Base-by-base conservation (phyloP, 257 asterid species). In the Knoxia roxburghii region DNA sequence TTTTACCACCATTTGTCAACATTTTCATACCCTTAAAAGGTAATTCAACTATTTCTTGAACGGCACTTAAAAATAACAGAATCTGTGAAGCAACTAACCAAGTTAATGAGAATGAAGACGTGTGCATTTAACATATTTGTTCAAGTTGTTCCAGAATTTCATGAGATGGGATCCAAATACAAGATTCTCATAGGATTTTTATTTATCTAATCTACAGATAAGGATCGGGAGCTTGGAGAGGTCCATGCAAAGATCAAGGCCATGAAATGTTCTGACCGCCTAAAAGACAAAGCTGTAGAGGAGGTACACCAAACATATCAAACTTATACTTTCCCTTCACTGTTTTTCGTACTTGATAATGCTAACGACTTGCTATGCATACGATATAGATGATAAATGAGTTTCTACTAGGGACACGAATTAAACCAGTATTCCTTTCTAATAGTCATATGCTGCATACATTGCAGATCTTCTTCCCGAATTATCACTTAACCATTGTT, bases 281-380 rank as follows among this genome's bases (percentile, higher is more conserved):
- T 87, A 61, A 90, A 83, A 73, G 84, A 90, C 80, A 90, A 84
- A 78, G 97, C 95, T 29, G 89, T 90, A 73, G 97, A 90, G 77
- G 97, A 90, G 95, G 97, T 90, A 83, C 62, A 6, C 52, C 30
- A 62, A 27, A 29, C 21, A 10, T 26, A 54, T 54, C 35, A 32
- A 40, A 40, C 35, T 61, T 35, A 41, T 15, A 11, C 48, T 23
- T 24, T 6, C 21, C 37, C 14, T 24, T 26, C 35, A 23, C 21
- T 21, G 24, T 9, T 10, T 29, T 21, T 26, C 39, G 50, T 61
- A 35, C 32, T 37, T n/a, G 24, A 32, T 54, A 54, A 23, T 11
- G 20, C 8, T 54, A 8, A n/a, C 8, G 30, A 51, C 4, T 5
- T 40, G 45, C 45, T 40, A 40, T 13, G 10, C 7, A 40, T 10